Percentiles rank a stretch among this genome's conserved stretches.
Evolutionary conservation across 2,329 filamentous ascomycete species (phyloP).

Genomic region (Myriosclerotinia scirpicola): DNA sequence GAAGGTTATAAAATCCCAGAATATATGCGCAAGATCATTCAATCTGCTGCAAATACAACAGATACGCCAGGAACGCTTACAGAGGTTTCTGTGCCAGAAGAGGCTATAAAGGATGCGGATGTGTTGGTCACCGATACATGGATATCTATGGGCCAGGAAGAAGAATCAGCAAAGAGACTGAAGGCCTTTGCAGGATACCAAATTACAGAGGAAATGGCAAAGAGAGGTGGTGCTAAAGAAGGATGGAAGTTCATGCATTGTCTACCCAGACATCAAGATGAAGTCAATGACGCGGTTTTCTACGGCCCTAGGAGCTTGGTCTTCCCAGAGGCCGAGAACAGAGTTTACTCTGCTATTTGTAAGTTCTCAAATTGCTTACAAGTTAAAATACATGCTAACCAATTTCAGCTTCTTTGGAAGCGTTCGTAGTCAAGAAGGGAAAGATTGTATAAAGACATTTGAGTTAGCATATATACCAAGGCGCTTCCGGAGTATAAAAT

Average conservation of each 20-base stretch:
- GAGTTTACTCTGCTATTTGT: slow-evolving; percentile 85
- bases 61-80: slow-evolving; percentile 62
- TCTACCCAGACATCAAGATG: slow-evolving; percentile 84
- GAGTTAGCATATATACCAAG: slow-evolving; percentile 15
- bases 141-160: slow-evolving; percentile 98
- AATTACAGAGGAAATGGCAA: slow-evolving; percentile 81
- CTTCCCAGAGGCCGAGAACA: slow-evolving; percentile 92
- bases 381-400: slow-evolving; percentile 24
- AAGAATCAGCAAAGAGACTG: slow-evolving; percentile 73
- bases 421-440: slow-evolving; percentile 92
- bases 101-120: slow-evolving; percentile 80
- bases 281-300: slow-evolving; percentile 93
- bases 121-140: slow-evolving; percentile 95
- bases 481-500: slow-evolving; percentile 22
- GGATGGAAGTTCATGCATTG: slow-evolving; percentile 99
- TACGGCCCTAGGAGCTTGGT: slow-evolving; percentile 83
- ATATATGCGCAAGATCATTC: slow-evolving; percentile 71
- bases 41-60: slow-evolving; percentile 58
- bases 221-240: slow-evolving; percentile 79
- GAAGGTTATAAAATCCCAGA: slow-evolving; percentile 78
- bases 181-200: slow-evolving; percentile 87
- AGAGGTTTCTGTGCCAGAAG: slow-evolving; percentile 79
- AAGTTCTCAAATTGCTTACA: slow-evolving; percentile 42
- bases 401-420: slow-evolving; percentile 68
- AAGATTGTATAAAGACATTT: slow-evolving; percentile 52